phyloP scores from a whole-genome alignment of 164 flowering plant genomes.

The Sextonia rubra region DNA sequence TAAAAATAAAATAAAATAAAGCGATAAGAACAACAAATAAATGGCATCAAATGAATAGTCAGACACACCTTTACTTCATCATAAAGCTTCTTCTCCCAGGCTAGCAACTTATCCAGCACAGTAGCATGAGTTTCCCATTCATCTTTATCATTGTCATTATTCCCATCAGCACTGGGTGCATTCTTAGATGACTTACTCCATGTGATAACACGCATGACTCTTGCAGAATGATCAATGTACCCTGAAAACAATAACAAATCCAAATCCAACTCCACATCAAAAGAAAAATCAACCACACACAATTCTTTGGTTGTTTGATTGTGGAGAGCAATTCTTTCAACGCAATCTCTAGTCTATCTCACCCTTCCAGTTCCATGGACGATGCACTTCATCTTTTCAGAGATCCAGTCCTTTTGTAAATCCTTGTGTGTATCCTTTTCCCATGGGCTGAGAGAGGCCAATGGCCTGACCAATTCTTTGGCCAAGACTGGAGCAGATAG shows the following conservation, averaged over 20 bases:
- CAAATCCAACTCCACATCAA: no score
- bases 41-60: neutral
- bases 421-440: no score
- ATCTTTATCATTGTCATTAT: slow-evolving; percentile 56
- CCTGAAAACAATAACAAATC: slow-evolving; percentile 32
- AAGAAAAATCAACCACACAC: no score
- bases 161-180: slow-evolving; percentile 36
- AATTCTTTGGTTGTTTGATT: no score
- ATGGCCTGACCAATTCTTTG: no score
- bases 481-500: no score
- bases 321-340: no score
- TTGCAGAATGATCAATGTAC: slow-evolving; percentile 84
- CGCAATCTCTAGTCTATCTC: no score
- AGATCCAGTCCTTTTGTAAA: no score
- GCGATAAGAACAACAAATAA: neutral
- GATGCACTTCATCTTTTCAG: no score
- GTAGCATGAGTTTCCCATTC: slow-evolving; percentile 90
- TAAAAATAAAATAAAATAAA: neutral
- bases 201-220: slow-evolving; percentile 92
- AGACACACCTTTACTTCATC: slow-evolving; percentile 88
- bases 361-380: no score
- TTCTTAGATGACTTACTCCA: slow-evolving; percentile 78
- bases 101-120: slow-evolving; percentile 85
- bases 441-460: no score
- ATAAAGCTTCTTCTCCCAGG: slow-evolving; percentile 95